These are phyloP conservation scores for Pinguiococcus pyrenoidosus DNA, from an alignment of 108 stramenopile genomes.

Conservation along the genomic window DNA sequence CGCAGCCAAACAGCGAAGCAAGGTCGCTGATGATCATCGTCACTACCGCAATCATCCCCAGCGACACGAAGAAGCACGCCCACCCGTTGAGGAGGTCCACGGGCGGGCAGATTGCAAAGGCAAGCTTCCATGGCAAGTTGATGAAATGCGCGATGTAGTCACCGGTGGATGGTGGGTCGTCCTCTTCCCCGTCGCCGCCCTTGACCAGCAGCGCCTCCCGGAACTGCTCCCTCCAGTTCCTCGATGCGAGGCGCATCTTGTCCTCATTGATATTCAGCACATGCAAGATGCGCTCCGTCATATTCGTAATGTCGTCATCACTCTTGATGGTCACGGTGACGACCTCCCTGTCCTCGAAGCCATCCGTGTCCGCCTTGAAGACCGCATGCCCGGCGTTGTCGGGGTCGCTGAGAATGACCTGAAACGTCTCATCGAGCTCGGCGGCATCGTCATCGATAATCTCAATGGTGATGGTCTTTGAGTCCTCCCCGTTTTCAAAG, in stretches of 20 bases:
- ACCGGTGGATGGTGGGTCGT: background rate
- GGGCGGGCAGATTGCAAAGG: conserved; percentile 17
- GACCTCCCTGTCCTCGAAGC: background rate
- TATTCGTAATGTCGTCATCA: too few relatives aligned
- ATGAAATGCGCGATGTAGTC: conserved; percentile 16
- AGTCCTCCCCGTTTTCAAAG: conserved; percentile 8
- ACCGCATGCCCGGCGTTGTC: background rate
- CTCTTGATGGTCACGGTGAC: background rate
- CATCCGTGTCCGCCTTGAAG: background rate
- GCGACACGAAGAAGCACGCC: conserved; percentile 8
- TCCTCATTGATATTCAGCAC: conserved; percentile 9
- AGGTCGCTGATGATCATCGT: conserved; percentile 22
- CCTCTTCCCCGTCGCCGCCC: conserved; percentile 9
- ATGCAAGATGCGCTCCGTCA: too few relatives aligned
- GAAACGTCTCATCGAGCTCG: background rate
- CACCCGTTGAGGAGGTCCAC: conserved; percentile 2
- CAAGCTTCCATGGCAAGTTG: conserved; percentile 14
- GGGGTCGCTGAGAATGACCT: background rate
- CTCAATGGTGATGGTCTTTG: conserved; percentile 7
- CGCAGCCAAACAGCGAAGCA: conserved; percentile 24
- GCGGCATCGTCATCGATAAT: conserved; percentile 14
- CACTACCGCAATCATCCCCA: conserved; percentile 5
- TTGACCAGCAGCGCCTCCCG: conserved; percentile 3
- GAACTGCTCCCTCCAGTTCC: conserved; percentile 12
- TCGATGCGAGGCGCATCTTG: background rate